These are phyloP conservation scores for Colletotrichum phormii DNA, from an alignment of 2,329 filamentous ascomycete genomes.

Conservation along the genomic window DNA sequence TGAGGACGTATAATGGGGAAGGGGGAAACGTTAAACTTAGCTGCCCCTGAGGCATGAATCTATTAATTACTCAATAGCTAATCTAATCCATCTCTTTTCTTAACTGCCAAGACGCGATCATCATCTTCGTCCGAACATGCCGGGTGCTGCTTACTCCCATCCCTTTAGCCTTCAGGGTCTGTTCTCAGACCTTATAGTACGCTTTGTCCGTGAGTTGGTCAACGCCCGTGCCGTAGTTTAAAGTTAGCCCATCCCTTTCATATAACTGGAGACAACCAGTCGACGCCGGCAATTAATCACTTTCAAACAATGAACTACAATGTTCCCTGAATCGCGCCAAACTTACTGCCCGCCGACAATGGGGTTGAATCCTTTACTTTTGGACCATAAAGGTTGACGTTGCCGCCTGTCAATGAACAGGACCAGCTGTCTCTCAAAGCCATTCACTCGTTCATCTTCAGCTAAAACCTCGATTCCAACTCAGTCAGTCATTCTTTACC, in stretches of 20 bases:
- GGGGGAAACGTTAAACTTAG: background rate
- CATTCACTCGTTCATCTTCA: background rate
- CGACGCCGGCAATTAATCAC: conserved; percentile 10
- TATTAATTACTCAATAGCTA: conserved; percentile 9
- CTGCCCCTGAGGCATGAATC: conserved; percentile 24
- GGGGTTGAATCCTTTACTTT: background rate
- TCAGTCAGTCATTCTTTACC: conserved; percentile 13
- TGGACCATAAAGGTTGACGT: conserved; percentile 13
- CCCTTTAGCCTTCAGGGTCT: background rate
- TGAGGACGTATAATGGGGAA: background rate
- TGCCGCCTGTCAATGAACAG: background rate
- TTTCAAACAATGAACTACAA: conserved; percentile 4
- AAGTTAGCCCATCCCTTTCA: background rate
- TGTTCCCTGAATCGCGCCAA: conserved; percentile 12
- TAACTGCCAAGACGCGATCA: background rate
- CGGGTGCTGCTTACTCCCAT: background rate
- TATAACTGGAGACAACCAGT: background rate
- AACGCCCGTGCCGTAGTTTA: conserved; percentile 6
- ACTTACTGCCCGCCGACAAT: background rate
- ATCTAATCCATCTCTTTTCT: background rate
- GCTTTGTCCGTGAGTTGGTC: background rate
- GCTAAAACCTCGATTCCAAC: background rate
- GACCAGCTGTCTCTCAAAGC: background rate
- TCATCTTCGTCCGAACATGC: conserved; percentile 8
- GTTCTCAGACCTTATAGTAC: background rate